Percentiles rank a stretch among this genome's conserved stretches.
Conservation (phyloP, 176 grass and related monocot species). For the Oryza meridionalis region DNA sequence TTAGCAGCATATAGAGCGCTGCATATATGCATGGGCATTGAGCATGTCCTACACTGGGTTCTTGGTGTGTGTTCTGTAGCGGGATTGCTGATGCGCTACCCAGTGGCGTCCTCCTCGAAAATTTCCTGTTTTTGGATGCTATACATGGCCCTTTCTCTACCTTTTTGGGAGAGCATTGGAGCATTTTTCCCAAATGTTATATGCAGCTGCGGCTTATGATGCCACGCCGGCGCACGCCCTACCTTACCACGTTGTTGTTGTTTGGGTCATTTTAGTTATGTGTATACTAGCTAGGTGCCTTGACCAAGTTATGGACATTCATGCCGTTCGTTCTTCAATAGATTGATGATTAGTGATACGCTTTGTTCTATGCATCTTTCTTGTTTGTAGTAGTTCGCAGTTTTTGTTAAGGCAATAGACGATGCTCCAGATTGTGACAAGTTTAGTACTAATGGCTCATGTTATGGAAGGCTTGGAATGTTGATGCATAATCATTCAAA, state of each 20-base stretch:
- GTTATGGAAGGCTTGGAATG: not conserved
- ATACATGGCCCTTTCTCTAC: not conserved
- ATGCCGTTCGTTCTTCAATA: not conserved
- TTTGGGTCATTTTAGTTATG: not conserved
- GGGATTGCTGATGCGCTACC: no score
- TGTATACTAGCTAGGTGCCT: not conserved
- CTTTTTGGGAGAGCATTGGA: not conserved
- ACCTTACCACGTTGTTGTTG: not conserved
- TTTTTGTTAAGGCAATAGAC: not conserved
- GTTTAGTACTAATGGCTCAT: not conserved
- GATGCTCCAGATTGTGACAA: not conserved
- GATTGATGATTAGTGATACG: not conserved
- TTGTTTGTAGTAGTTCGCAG: not conserved
- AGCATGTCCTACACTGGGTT: not conserved
- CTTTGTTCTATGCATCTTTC: not conserved
- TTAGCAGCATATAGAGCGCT: not conserved
- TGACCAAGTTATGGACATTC: not conserved
- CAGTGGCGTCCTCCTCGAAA: not conserved
- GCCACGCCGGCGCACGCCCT: not conserved
- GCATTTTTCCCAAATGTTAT: not conserved
- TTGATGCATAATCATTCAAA: not conserved
- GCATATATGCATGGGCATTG: not conserved
- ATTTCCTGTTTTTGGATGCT: not conserved
- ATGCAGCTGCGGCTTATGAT: not conserved
- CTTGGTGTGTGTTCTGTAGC: not conserved